phyloP scores from a whole-genome alignment of 176 grass and related monocot genomes.

The Bothriochloa decipiens region DNA sequence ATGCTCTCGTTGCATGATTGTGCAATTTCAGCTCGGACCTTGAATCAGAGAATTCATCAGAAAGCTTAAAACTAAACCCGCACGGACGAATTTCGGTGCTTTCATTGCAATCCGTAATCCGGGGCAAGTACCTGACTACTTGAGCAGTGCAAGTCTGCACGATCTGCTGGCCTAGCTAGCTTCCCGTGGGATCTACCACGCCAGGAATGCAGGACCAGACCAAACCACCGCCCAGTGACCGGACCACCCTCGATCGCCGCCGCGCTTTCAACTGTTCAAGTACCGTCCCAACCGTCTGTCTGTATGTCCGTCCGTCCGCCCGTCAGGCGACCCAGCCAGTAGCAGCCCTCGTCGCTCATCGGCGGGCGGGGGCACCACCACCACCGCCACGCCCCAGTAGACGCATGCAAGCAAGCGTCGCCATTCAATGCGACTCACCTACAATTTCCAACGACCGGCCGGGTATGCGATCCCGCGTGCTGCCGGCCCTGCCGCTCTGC shows the following conservation, averaged over 20 bases:
- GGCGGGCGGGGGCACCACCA: background rate
- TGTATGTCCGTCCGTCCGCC: background rate
- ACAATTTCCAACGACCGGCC: constrained; percentile 6
- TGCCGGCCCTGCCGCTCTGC: constrained; percentile 6
- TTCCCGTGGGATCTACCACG: background rate
- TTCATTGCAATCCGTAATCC: background rate
- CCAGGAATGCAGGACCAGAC: background rate
- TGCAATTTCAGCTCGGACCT: background rate
- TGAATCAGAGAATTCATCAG: background rate
- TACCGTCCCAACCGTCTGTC: constrained; percentile 12
- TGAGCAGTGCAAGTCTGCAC: background rate
- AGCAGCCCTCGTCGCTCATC: background rate
- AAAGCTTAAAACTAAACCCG: background rate
- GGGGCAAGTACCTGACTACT: background rate
- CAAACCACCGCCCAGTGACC: background rate
- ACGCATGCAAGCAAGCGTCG: background rate
- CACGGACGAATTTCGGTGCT: background rate
- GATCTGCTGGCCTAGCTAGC: background rate
- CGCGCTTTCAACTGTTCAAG: constrained; percentile 34
- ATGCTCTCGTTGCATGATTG: background rate
- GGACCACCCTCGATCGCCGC: constrained; percentile 4
- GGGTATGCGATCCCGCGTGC: background rate
- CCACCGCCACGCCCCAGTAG: background rate
- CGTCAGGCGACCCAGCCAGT: background rate
- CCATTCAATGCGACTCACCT: constrained; percentile 39